These are phyloP conservation scores for Bromus sterilis DNA, from an alignment of 176 grass and related monocot genomes.

Conservation along the genomic window DNA sequence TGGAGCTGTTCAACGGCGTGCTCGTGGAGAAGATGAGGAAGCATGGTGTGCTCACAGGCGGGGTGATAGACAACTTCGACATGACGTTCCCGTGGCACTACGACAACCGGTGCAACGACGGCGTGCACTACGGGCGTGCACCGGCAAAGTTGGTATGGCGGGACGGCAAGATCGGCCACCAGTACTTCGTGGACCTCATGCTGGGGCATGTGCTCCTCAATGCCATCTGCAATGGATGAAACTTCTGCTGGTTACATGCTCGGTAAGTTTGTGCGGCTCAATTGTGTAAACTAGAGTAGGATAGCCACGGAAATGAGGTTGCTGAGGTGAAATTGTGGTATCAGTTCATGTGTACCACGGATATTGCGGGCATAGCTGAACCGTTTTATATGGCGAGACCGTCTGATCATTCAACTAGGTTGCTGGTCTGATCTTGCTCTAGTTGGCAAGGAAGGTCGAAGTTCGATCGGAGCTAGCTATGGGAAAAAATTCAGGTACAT, in stretches of 20 bases:
- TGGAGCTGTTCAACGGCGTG: conserved; percentile 84
- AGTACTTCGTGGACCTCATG: conserved; percentile 98
- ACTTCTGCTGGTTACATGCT: background rate
- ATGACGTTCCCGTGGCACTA: conserved; percentile 99
- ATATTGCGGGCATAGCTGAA: conserved; percentile 16
- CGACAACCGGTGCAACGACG: conserved; percentile 90
- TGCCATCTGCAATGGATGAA: conserved; percentile 78
- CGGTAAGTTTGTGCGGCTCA: conserved; percentile 20
- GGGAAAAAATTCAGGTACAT: conserved; percentile 20
- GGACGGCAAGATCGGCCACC: conserved; percentile 80
- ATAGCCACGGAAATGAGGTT: background rate
- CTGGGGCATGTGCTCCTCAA: conserved; percentile 92
- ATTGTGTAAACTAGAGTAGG: conserved; percentile 30
- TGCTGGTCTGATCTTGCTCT: conserved; percentile 15
- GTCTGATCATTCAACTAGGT: conserved; percentile 22
- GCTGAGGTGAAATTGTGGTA: background rate
- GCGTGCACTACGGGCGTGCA: conserved; percentile 83
- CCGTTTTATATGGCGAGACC: background rate
- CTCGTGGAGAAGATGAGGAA: conserved; percentile 66
- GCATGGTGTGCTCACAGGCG: conserved; percentile 60
- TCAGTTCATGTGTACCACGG: background rate
- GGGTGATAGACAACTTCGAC: conserved; percentile 87
- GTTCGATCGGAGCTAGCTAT: conserved; percentile 18
- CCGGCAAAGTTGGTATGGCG: conserved; percentile 68
- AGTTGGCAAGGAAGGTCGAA: conserved; percentile 19